Percentiles rank a stretch among this genome's conserved stretches.
Evolutionary conservation across 2,329 filamentous ascomycete species (phyloP).

Genomic region (Eurotiales sp.): DNA sequence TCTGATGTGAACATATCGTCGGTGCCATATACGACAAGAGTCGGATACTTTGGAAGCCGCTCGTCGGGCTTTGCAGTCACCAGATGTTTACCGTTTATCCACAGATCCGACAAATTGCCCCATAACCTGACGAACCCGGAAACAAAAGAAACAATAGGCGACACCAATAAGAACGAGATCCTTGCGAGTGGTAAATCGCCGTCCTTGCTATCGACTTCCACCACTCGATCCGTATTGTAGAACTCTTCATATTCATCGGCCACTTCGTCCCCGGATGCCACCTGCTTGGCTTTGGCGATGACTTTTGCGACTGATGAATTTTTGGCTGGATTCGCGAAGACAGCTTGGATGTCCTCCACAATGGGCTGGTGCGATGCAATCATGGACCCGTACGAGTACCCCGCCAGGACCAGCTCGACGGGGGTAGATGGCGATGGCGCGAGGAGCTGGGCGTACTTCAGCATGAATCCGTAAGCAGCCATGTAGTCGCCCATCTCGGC

Average conservation of each 20-base stretch:
- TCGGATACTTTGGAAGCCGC: conserved; percentile 52
- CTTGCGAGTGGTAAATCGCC: conserved; percentile 17
- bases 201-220: conserved; percentile 13
- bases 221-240: not conserved
- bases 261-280: conserved; percentile 53
- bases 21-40: conserved; percentile 70
- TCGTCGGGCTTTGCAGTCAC: conserved; percentile 49
- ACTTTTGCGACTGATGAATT: conserved; percentile 66
- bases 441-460: conserved; percentile 58
- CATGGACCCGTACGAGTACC: conserved; percentile 89
- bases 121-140: conserved; percentile 62
- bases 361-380: conserved; percentile 68
- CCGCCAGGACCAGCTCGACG: conserved; percentile 56
- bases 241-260: conserved; percentile 8
- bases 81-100: conserved; percentile 26
- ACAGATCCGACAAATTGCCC: conserved; percentile 39
- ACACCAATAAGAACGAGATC: conserved; percentile 58
- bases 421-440: conserved; percentile 3
- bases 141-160: conserved; percentile 56
- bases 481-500: conserved; percentile 79
- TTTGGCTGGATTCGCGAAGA: conserved; percentile 53
- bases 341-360: conserved; percentile 54
- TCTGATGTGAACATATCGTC: conserved; percentile 69
- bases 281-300: conserved; percentile 62
- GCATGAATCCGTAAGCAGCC: conserved; percentile 74